Evolutionary conservation across 1,284 basidiomycete genomes (phyloP).

Genomic region (Irpex sp.): DNA sequence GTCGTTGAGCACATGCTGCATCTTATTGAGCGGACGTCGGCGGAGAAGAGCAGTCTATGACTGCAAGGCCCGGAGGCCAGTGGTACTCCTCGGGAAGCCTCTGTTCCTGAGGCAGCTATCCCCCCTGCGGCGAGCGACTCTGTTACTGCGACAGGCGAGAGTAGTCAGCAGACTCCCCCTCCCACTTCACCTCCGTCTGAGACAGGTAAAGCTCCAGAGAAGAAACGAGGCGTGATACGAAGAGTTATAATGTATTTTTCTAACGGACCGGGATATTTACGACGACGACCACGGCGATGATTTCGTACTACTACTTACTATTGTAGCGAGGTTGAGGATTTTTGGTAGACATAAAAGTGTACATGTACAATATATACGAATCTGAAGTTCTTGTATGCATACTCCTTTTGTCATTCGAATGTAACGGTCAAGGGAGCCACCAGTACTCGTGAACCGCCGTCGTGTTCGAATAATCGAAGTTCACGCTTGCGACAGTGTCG

Average conservation of each 20-base stretch:
- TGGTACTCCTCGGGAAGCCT: not conserved
- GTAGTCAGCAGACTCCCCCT: too few relatives aligned
- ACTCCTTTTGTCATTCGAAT: not conserved
- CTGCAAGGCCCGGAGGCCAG: not conserved
- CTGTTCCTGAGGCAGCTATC: too few relatives aligned
- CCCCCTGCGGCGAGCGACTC: too few relatives aligned
- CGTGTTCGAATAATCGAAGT: not conserved
- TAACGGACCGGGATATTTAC: not conserved
- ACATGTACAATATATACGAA: not conserved
- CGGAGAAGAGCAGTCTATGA: constrained; percentile 20
- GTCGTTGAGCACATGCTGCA: constrained; percentile 69
- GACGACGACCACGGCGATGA: not conserved
- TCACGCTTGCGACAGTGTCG: too few relatives aligned
- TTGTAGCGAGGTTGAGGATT: not conserved
- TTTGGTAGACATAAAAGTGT: not conserved
- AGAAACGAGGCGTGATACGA: not conserved
- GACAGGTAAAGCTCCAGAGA: not conserved
- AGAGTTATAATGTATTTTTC: not conserved
- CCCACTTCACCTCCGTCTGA: not conserved
- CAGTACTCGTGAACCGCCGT: not conserved
- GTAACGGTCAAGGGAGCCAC: not conserved
- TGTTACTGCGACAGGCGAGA: too few relatives aligned
- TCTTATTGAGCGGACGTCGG: constrained; percentile 30
- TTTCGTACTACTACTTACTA: not conserved
- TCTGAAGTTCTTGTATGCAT: not conserved